A percentile compares a stretch with the other conserved stretches of the same genome.
phyloP scores from a whole-genome alignment of 257 asterid genomes.

The Nicotiana tabacum region DNA sequence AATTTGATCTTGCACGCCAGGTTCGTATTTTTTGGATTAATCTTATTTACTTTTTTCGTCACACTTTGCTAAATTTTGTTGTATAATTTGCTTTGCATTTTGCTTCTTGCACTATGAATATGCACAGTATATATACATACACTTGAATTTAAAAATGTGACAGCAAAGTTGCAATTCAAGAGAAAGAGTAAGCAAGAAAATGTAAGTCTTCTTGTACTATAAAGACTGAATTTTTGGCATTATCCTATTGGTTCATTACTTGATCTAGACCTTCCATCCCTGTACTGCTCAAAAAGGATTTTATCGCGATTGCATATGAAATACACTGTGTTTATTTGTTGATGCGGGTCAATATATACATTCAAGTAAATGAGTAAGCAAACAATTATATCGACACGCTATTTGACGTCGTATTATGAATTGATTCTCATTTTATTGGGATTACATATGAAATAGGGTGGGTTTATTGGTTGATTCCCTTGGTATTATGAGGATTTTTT shows the following conservation, averaged over 20 bases:
- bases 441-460: neutral
- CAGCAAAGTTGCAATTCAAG: neutral
- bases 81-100: neutral
- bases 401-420: too few relatives aligned
- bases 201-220: neutral
- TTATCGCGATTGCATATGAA: neutral
- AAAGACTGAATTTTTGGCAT: too few relatives aligned
- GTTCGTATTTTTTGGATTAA: slow-evolving; percentile 20
- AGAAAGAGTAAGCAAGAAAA: neutral
- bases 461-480: neutral
- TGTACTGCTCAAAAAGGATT: neutral
- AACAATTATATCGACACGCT: too few relatives aligned
- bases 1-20: slow-evolving; percentile 82
- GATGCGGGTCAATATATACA: neutral
- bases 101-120: neutral
- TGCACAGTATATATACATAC: neutral
- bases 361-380: neutral
- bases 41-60: neutral
- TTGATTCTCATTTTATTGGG: neutral
- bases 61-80: neutral
- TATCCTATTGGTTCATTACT: neutral
- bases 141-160: neutral
- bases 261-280: neutral
- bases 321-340: neutral
- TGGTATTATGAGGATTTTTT: neutral